phyloP scores from a whole-genome alignment of 2,329 filamentous ascomycete genomes.

The Phaeomoniella chlamydospora region DNA sequence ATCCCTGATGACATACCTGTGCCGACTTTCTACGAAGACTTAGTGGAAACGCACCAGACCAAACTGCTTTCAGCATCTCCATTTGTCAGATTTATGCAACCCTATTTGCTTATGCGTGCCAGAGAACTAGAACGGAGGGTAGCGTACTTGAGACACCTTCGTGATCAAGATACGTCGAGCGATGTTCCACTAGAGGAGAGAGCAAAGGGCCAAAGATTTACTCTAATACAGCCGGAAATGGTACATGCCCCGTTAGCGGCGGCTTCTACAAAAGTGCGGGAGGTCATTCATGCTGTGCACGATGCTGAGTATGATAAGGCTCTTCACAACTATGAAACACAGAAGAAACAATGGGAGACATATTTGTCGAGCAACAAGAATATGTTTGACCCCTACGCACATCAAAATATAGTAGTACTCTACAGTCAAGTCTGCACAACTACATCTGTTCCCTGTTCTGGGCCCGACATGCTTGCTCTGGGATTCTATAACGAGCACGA shows the following conservation, averaged over 20 bases:
- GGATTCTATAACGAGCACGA: constrained; percentile 89
- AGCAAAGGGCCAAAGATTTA: constrained; percentile 56
- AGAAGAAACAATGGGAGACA: constrained; percentile 91
- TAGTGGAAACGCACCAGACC: constrained; percentile 85
- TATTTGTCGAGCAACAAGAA: constrained; percentile 80
- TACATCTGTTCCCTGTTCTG: constrained; percentile 84
- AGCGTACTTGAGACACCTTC: constrained; percentile 65
- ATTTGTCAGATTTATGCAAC: constrained; percentile 89
- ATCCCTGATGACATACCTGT: constrained; percentile 67
- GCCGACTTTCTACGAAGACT: constrained; percentile 87
- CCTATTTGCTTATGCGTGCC: constrained; percentile 82
- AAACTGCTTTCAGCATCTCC: constrained; percentile 90
- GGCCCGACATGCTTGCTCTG: constrained; percentile 78
- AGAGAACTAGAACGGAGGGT: constrained; percentile 80
- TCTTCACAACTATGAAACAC: constrained; percentile 81
- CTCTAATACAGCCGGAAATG: constrained; percentile 91
- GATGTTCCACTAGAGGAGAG: constrained; percentile 43
- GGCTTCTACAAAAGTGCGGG: constrained; percentile 74
- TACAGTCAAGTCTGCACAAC: constrained; percentile 89
- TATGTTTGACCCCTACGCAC: constrained; percentile 85
- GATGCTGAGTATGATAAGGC: constrained; percentile 96
- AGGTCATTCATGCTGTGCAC: constrained; percentile 86
- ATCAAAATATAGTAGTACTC: constrained; percentile 90
- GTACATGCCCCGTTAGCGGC: constrained; percentile 70
- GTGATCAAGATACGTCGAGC: constrained; percentile 47